Conservation (phyloP, 129 eudicot genomes). For the Heracleum sosnowskyi region DNA sequence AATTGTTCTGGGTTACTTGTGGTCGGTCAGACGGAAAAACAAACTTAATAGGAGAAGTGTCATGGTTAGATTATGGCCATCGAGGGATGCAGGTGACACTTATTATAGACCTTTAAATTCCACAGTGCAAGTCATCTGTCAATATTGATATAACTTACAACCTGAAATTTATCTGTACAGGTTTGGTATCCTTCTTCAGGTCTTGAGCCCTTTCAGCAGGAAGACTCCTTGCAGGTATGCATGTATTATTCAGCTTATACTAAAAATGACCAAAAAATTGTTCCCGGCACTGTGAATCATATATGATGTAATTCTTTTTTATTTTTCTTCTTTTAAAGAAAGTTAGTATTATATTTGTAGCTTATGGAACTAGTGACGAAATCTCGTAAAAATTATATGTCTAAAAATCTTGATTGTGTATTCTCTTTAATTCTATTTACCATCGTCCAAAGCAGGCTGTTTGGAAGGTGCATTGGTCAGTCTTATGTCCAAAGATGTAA, state of each 20-base stretch:
- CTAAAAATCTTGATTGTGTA: too few species aligned
- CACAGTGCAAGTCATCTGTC: background rate
- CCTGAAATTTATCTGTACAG: conserved; percentile 49
- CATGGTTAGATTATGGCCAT: conserved; percentile 97
- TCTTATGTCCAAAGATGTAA: background rate
- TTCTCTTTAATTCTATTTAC: background rate
- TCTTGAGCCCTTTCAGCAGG: conserved; percentile 84
- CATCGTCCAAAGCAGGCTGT: background rate
- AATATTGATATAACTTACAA: conserved; percentile 20
- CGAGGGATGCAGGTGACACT: conserved; percentile 94
- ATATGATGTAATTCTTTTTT: background rate
- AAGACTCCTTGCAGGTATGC: conserved; percentile 95
- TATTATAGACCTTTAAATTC: conserved; percentile 11
- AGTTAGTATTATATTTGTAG: background rate
- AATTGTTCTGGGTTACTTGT: conserved; percentile 98
- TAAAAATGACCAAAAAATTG: too few species aligned
- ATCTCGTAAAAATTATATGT: background rate
- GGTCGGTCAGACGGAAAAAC: conserved; percentile 77
- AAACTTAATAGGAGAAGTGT: conserved; percentile 87
- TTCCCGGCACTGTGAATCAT: background rate
- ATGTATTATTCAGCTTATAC: background rate
- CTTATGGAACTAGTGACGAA: background rate
- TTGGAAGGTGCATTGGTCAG: background rate
- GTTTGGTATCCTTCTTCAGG: conserved; percentile 99
- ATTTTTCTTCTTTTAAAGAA: background rate